Evolutionary conservation across 495 filamentous ascomycete genomes (phyloP), one percentile per base, ranked within the genome.

Genomic region (Aspergillus affinis): DNA sequence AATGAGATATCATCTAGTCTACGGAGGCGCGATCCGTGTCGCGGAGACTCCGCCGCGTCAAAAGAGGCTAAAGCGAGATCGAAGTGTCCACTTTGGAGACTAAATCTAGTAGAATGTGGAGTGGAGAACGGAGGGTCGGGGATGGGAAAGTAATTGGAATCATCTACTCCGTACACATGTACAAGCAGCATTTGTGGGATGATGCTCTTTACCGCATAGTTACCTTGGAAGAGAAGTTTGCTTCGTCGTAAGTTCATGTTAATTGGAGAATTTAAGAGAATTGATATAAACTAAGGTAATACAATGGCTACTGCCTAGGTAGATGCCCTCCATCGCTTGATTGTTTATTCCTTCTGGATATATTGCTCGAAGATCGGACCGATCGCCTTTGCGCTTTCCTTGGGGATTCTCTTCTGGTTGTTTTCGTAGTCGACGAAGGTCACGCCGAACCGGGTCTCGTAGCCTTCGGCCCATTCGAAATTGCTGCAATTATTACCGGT

Each of bases 381-480:
- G 64, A 92, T 78, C 62, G 77, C 80, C 74, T 78, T 84, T 8
- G 88, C 89, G 71, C 88, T 91, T 77, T 90, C 88, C 84, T 92
- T 92, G 29, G 88, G 88, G 55, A 87, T 81, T 45, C 90, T 75
- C 79, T 89, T 88, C 79, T 91, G 88, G 30, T 83, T 84, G 55
- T 89, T 84, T 62, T 81, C 78, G 64, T 92, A 91, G 75, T 91
- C 88, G 45, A 92, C 88, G 69, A 79, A 91, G 6, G 88, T 91
- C 49, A 91, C 87, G 45, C 89, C 88, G 65, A 92, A 92, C 21
- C 88, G 80, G n/a, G 89, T 90, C 73, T 90, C 86, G 71, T 91
- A 91, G n/a, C 89, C 88, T 65, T 92, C 89, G 51, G 89, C 88
- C 81, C 81, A 83, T 54, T 83, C 81, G 48, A 82, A 83, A 67